Evolutionary conservation across 2,329 filamentous ascomycete genomes (phyloP), one percentile per base, ranked within the genome.

Genomic region (Paraconiothyrium brasiliense): DNA sequence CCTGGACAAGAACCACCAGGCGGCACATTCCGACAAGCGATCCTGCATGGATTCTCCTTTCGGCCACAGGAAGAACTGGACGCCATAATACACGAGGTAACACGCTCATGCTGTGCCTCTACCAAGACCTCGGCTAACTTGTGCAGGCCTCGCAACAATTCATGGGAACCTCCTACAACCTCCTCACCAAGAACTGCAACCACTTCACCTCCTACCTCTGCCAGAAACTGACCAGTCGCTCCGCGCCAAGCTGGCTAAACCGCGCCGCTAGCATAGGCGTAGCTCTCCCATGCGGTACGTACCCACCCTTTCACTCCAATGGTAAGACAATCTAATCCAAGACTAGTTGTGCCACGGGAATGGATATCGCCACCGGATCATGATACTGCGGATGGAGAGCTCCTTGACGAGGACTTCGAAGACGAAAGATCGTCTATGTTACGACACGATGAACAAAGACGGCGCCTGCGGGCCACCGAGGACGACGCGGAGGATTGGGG

Each of bases 121-220:
- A 27, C 6, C 43, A 32, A 11, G 8, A n/a, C 34, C n/a, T 30
- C 43, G 49, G 46, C 67, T 75, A 61, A 73, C 64, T 9, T 11
- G 6, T 4, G 10, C 59, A 80, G 75, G 90, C 89, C 13, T 92
- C 90, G 1, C 85, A 90, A 46, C 85, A 89, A 67, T 96, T 95
- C 71, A 84, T 89, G 59, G 92, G 92, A 27, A 89, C 89, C 0
- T 86, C 86, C 14, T 95, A 96, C 79, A 94, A 95, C 72, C 85
- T 96, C 14, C 84, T 96, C 48, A 93, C 89, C 22, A 89, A 89
- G 69, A 96, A 96, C 78, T 96, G 92, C 84, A 96, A 96, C 76
- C 92, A 96, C 76, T 96, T 96, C 76, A 94, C 92, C 2, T 88
- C 88, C 22, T 88, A 90, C 70, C 84, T 96, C 20, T 93, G 91